phyloP scores from a whole-genome alignment of 352 stramenopile genomes.

The Peronosclerospora sorghi region DNA sequence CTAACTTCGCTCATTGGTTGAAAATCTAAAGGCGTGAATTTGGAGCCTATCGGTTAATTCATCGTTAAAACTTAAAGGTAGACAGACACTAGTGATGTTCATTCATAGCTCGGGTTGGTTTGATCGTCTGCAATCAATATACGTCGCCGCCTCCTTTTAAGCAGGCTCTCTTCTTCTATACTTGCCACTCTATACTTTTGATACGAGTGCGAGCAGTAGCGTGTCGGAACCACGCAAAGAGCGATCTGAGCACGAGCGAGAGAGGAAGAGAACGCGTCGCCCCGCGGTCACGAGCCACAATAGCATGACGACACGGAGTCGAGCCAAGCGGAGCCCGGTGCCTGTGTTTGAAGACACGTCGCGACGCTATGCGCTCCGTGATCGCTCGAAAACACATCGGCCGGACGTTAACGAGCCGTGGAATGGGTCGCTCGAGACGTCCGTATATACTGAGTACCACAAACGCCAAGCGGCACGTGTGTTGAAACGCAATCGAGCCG shows the following conservation, averaged over 20 bases:
- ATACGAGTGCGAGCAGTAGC: slow-evolving; percentile 9
- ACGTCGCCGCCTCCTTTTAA: no score
- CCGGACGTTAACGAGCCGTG: slow-evolving; percentile 14
- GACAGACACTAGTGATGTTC: slow-evolving; percentile 4
- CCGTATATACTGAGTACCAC: slow-evolving; percentile 51
- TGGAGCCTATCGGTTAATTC: no score
- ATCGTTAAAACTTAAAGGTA: no score
- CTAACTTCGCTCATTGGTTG: no score
- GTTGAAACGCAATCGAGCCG: slow-evolving; percentile 11
- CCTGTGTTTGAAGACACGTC: slow-evolving; percentile 9
- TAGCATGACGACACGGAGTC: slow-evolving; percentile 16
- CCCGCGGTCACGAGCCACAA: slow-evolving; percentile 3
- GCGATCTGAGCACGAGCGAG: slow-evolving; percentile 19
- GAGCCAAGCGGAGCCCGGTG: slow-evolving; percentile 10
- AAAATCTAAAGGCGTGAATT: no score
- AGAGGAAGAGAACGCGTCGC: slow-evolving; percentile 17
- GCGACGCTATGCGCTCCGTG: slow-evolving; percentile 51
- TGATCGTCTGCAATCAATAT: no score
- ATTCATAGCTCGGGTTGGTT: no score
- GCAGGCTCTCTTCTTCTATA: slow-evolving; percentile 46
- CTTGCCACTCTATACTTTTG: slow-evolving; percentile 34
- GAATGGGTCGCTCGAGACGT: slow-evolving; percentile 24
- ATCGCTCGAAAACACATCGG: slow-evolving; percentile 59
- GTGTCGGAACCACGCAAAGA: slow-evolving; percentile 11
- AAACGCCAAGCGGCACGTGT: slow-evolving; percentile 45